These are phyloP conservation scores for Spizellomyces sp. DNA, from an alignment of 192 early-diverging fungal genomes.

Conservation along the genomic window DNA sequence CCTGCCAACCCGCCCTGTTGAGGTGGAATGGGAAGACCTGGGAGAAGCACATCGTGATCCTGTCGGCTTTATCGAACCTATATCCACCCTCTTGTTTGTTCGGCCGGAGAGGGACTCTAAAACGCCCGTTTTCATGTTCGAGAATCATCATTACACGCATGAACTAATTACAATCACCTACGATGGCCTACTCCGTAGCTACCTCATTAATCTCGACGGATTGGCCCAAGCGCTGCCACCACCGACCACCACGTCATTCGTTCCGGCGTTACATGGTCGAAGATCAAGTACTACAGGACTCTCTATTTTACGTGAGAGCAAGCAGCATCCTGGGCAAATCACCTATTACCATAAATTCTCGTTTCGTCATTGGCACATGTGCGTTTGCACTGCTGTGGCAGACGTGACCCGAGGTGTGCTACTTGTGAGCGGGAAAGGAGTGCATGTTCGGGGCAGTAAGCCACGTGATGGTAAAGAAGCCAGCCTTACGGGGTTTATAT, in stretches of 20 bases:
- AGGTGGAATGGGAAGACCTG: constrained; percentile 26
- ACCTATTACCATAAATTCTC: constrained; percentile 52
- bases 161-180: constrained; percentile 56
- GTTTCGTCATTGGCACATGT: constrained; percentile 47
- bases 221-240: constrained; percentile 31
- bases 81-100: constrained; percentile 20
- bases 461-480: no score
- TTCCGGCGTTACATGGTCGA: constrained; percentile 9
- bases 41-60: constrained; percentile 15
- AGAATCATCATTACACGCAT: constrained; percentile 53
- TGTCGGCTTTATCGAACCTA: constrained; percentile 31
- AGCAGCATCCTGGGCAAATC: constrained; percentile 47
- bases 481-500: constrained; percentile 5
- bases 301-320: constrained; percentile 48
- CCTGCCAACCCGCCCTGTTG: constrained; percentile 23
- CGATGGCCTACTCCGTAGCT: constrained; percentile 55
- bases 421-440: constrained; percentile 45
- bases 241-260: constrained; percentile 25
- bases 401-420: constrained; percentile 44
- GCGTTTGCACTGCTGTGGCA: constrained; percentile 44
- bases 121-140: constrained; percentile 13
- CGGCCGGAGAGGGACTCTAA: constrained; percentile 5
- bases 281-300: constrained; percentile 22
- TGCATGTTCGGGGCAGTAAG: background rate
- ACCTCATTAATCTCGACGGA: constrained; percentile 53